Evolutionary conservation across 1,284 basidiomycete genomes (phyloP), one percentile per base, ranked within the genome.

Genomic region (Cryptococcus wingfieldii): DNA sequence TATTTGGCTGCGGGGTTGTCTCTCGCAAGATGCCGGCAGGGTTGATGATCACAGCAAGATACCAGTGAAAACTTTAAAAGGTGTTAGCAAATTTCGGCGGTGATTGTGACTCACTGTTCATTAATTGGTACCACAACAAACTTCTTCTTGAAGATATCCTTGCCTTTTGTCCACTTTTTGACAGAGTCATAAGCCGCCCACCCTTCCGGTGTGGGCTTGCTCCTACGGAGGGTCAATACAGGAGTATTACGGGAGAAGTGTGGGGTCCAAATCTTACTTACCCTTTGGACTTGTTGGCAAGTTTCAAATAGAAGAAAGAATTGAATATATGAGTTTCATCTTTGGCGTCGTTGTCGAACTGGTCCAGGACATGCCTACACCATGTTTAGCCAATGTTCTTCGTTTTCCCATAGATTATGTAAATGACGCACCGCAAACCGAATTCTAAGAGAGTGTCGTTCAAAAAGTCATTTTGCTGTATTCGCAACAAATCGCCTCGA

Each of bases 391-490:
- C 19, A 38, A 34, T 34, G 31, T 10, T 34, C 23, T 23, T 23
- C 3, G 23, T 23, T 19, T 16, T 43, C 19, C 27, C 16, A 58
- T 13, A n/a, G 18, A 14, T 12, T n/a, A 8, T 38, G 31, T 27
- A n/a, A 50, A 38, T 18, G 0, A 79, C 86, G 50, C 68, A 90
- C 88, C 90, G 92, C 37, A 98, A 80, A 3, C 91, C 95, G 69
- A 95, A 96, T 70, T 98, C 95, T 46, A 98, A 90, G 25, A 98
- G 77, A 0, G 89, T 94, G 77, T 99, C 96, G 72, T 99, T 98
- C 47, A 99, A 79, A 70, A 87, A 97, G 70, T 94, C 89, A 25
- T 83, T 83, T 1, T 85, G 85, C 47, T 83, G 77, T 28, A 96
- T 75, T 9, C 93, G 84, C 53, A 80, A 80, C 19, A 86, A 71